Evolutionary conservation across 2,329 filamentous ascomycete genomes (phyloP).

Genomic region (Verruconis gallopava): DNA sequence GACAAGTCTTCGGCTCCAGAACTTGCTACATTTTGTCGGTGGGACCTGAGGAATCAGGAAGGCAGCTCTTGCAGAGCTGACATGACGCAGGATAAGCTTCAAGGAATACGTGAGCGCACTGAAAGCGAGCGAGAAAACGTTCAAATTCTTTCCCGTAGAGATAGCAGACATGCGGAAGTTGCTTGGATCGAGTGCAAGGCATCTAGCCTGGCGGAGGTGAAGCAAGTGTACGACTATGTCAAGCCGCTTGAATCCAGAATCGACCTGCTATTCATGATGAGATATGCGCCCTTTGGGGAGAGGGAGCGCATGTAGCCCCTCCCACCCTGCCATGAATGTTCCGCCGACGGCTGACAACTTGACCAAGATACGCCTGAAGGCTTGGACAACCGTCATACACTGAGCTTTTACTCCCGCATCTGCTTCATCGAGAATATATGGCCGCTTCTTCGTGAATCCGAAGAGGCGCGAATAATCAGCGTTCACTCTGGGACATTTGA

Average conservation of each 20-base stretch:
- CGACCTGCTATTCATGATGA: constrained; percentile 34
- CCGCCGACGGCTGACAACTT: too few relatives aligned
- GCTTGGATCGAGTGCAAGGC: constrained; percentile 33
- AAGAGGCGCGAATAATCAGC: constrained; percentile 23
- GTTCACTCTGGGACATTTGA: constrained; percentile 25
- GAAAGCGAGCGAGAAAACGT: too few relatives aligned
- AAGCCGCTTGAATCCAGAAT: constrained; percentile 25
- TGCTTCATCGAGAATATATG: constrained; percentile 29
- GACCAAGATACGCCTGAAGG: constrained; percentile 33
- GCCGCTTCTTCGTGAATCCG: constrained; percentile 23
- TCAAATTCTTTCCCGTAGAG: too few relatives aligned
- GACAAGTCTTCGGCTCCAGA: too few relatives aligned
- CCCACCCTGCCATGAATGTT: too few relatives aligned
- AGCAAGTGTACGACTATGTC: constrained; percentile 27
- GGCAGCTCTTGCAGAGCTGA: too few relatives aligned
- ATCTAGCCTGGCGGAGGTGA: constrained; percentile 32
- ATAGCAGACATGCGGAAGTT: too few relatives aligned
- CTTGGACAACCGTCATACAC: constrained; percentile 26
- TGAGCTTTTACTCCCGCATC: constrained; percentile 34
- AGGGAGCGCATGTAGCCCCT: too few relatives aligned
- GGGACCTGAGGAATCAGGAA: too few relatives aligned
- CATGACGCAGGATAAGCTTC: too few relatives aligned
- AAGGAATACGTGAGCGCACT: too few relatives aligned
- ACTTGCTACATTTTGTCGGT: too few relatives aligned
- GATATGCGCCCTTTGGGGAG: constrained; percentile 30